Evolutionary conservation across 495 filamentous ascomycete genomes (phyloP), one percentile per base, ranked within the genome.

Genomic region (Penicillium lagena): DNA sequence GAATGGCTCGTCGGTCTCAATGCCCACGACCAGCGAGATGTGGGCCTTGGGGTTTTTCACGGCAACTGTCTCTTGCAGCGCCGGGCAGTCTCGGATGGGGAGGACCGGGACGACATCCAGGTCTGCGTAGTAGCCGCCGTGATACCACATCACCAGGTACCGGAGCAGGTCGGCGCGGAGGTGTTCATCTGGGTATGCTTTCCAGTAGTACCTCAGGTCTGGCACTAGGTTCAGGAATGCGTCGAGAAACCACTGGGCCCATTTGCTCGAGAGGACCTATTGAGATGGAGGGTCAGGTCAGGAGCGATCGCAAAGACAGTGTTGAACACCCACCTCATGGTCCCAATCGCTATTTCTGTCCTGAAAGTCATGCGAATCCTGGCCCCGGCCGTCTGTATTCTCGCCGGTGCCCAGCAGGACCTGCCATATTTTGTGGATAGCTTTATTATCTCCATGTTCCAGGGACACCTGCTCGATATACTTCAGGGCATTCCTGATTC

Each of bases 91-190:
- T 22, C 55, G 64, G 46, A 68, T 68, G 4, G 58, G 37, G 27
- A 43, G 52, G 0, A 51, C 54, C 1, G 67, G 67, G 33, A 49
- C 60, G 34, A 70, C 56, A 44, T 77, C 74, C 13, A 71, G 59
- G 45, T 79, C 76, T 1, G 64, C 68, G 47, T 77, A 79, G 38
- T 72, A 73, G 14, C 76, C 76, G 9, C 76, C 76, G 30, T 70
- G 64, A 39, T 67, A 66, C 58, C 63, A 67, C 11, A 78, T 46
- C 1, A 77, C 43, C 7, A 76, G 53, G 46, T 78, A 78, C 13
- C 72, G 64, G n/a, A 77, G 56, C 1, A 77, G 59, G 34, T 78
- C 73, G 0, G 69, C 65, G 4, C 67, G 66, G 7, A 70, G 66
- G 28, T 72, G 63, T 14, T 61, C 42, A 37, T 65, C 50, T 0